Evolutionary conservation across 768 basidiomycete species (phyloP).

Genomic region (Kwoniella bestiolae): DNA sequence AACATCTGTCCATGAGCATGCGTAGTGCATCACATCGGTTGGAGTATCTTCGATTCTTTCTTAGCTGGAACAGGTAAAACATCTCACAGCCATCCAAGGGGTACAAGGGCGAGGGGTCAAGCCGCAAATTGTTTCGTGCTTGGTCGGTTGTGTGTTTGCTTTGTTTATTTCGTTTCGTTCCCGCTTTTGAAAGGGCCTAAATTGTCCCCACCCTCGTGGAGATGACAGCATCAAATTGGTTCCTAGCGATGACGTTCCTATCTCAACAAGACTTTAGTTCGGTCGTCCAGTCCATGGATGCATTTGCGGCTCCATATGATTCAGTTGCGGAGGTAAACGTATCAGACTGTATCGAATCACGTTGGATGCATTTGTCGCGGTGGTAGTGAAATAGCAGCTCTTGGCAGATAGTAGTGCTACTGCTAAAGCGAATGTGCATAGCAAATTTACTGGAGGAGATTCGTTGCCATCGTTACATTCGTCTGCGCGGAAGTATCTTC

Average conservation of each 20-base stretch:
- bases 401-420: no score
- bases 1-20: slow-evolving; percentile 3
- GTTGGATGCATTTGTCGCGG: not conserved
- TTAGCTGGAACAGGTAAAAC: not conserved
- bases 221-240: not conserved
- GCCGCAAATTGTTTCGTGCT: no score
- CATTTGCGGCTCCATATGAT: not conserved
- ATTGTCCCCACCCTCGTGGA: not conserved
- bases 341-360: not conserved
- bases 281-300: no score
- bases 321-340: not conserved
- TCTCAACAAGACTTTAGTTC: no score
- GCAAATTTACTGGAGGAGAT: no score
- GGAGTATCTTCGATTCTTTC: not conserved
- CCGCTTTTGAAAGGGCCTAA: not conserved
- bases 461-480: not conserved
- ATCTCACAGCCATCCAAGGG: not conserved
- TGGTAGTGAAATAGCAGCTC: not conserved
- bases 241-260: not conserved
- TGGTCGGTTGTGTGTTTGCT: not conserved
- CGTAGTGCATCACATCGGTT: slow-evolving; percentile 6
- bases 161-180: not conserved
- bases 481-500: not conserved
- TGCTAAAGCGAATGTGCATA: no score
- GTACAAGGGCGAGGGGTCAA: no score